Evolutionary conservation across 208 protist species (phyloP).

Genomic region (Herpetomonas tarakana): DNA sequence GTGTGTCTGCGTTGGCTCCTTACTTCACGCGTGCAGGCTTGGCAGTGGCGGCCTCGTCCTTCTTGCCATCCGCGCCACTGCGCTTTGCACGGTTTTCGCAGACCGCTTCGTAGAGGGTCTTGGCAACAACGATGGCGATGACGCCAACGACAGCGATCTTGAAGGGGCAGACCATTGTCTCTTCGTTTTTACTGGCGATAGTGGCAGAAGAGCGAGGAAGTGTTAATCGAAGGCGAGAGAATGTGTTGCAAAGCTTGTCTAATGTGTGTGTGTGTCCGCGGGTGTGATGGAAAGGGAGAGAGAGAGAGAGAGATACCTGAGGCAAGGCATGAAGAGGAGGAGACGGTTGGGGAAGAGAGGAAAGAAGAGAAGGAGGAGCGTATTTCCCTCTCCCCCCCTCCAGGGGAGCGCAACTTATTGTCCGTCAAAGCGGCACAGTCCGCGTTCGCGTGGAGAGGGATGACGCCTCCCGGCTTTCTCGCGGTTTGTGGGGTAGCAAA

Average conservation of each 20-base stretch:
- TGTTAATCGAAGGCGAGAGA: no score
- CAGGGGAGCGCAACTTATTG: no score
- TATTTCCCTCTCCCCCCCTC: no score
- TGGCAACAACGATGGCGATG: slow-evolving; percentile 25
- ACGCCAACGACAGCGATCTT: slow-evolving; percentile 26
- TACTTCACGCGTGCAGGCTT: no score
- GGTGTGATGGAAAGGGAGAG: slow-evolving; percentile 6
- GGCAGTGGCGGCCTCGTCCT: no score
- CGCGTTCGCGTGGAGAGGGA: no score
- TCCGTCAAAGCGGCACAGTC: no score
- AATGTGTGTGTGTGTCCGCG: not conserved
- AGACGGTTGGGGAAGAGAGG: not conserved
- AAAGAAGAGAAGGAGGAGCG: no score
- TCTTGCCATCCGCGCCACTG: not conserved
- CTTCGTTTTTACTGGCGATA: slow-evolving; percentile 2
- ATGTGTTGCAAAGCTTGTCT: not conserved
- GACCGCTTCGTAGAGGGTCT: slow-evolving; percentile 28
- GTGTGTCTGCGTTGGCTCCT: no score
- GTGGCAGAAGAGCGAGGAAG: not conserved
- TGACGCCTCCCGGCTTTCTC: no score
- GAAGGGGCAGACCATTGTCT: slow-evolving; percentile 39
- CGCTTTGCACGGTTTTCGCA: slow-evolving; percentile 4
- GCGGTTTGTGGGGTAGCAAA: no score
- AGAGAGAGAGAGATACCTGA: slow-evolving; percentile 7
- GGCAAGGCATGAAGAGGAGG: not conserved